Percentiles rank a stretch among this genome's conserved stretches.
Conservation (phyloP, 2,329 filamentous ascomycete genomes). For the Penicillium freii region DNA sequence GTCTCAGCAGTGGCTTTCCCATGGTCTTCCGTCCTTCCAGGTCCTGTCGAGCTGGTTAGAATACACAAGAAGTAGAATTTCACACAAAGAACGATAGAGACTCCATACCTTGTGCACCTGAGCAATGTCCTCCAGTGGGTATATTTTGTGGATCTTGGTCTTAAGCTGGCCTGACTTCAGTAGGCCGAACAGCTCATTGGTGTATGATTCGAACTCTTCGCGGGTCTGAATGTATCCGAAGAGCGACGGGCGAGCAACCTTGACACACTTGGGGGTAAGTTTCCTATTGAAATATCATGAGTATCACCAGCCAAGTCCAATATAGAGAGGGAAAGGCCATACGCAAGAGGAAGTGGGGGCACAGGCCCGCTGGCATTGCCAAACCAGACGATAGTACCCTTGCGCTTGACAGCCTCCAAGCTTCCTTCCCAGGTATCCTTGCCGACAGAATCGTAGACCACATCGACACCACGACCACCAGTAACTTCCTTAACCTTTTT, state of each 20-base stretch:
- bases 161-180: constrained; percentile 68
- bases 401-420: constrained; percentile 69
- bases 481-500: constrained; percentile 84
- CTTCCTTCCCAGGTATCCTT: constrained; percentile 79
- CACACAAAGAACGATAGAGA: neutral
- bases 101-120: constrained; percentile 61
- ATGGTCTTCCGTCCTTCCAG: constrained; percentile 78
- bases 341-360: constrained; percentile 63
- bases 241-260: constrained; percentile 71
- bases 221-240: constrained; percentile 67
- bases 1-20: constrained; percentile 76
- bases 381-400: constrained; percentile 75
- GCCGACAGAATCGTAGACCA: constrained; percentile 83
- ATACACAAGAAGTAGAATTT: neutral
- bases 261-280: constrained; percentile 72
- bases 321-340: constrained; percentile 40
- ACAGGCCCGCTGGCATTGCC: constrained; percentile 80
- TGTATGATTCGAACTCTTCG: constrained; percentile 70
- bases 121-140: constrained; percentile 70
- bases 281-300: constrained; percentile 22
- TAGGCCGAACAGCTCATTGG: constrained; percentile 69
- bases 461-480: constrained; percentile 67
- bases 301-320: neutral
- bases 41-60: constrained; percentile 49
- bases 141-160: constrained; percentile 71